These are phyloP conservation scores for Botrytis porri DNA, from an alignment of 2,329 filamentous ascomycete species.

Conservation along the genomic window DNA sequence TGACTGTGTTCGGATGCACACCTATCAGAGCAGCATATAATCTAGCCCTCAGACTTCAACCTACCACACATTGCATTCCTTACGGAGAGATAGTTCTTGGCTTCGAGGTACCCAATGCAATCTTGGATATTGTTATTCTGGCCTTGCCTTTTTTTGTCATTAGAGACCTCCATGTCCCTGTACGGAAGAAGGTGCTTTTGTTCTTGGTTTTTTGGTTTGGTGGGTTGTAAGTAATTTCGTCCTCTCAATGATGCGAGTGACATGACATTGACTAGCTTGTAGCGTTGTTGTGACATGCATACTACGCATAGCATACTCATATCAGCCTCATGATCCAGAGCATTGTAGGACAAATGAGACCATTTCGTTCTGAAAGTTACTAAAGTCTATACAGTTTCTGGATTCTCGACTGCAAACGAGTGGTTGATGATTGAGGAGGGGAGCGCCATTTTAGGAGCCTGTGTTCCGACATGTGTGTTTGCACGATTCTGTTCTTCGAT, in stretches of 20 bases:
- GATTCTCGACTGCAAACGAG: constrained; percentile 5
- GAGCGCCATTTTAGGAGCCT: constrained; percentile 14
- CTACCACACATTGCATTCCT: constrained; percentile 9
- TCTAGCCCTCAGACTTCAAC: constrained; percentile 6
- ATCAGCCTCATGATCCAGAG: constrained; percentile 2
- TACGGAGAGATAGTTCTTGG: constrained; percentile 11
- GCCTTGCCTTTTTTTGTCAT: constrained; percentile 17
- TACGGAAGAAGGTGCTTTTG: constrained; percentile 14
- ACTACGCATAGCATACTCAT: constrained; percentile 16
- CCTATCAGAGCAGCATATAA: constrained; percentile 15
- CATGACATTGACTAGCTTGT: not conserved
- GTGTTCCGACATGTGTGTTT: constrained; percentile 12
- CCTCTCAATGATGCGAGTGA: not conserved
- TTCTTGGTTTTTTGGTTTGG: constrained; percentile 16
- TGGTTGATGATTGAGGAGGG: constrained; percentile 20
- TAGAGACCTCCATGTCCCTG: constrained; percentile 13
- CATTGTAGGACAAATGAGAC: not conserved
- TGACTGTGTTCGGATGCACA: constrained; percentile 13
- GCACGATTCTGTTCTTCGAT: not conserved
- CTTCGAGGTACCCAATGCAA: constrained; percentile 11
- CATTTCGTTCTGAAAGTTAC: not conserved
- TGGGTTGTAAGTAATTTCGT: constrained; percentile 12
- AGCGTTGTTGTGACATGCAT: constrained; percentile 17
- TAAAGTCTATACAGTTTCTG: not conserved
- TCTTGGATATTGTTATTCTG: constrained; percentile 10